A percentile compares a stretch with the other conserved stretches of the same genome.
Conservation (phyloP, 352 stramenopile species). For the Globisporangium camurandrum region DNA sequence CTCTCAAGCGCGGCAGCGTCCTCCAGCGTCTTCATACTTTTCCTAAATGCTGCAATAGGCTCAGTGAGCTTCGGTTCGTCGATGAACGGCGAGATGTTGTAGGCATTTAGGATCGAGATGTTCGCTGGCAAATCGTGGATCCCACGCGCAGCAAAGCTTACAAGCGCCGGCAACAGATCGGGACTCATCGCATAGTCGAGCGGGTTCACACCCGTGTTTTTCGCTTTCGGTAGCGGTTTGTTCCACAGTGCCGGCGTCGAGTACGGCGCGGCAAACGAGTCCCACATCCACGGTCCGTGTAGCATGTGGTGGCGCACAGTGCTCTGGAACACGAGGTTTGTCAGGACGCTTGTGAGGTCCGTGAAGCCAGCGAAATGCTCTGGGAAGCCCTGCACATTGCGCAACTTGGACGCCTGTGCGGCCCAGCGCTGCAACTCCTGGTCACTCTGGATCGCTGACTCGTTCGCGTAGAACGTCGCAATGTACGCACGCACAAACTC, state of each 20-base stretch:
- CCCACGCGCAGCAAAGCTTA: constrained; percentile 2
- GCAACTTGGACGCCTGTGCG: constrained; percentile 13
- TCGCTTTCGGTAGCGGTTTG: constrained; percentile 17
- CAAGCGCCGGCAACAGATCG: constrained; percentile 16
- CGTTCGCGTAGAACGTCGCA: constrained; percentile 21
- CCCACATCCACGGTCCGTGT: constrained; percentile 33
- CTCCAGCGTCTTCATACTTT: constrained; percentile 22
- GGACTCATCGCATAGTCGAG: constrained; percentile 47
- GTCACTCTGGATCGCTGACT: constrained; percentile 18
- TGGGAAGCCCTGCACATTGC: constrained; percentile 27
- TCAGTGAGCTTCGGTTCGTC: constrained; percentile 11
- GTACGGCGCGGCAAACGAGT: constrained; percentile 23
- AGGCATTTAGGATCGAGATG: constrained; percentile 14
- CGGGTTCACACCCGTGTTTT: constrained; percentile 19
- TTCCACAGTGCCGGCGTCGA: constrained; percentile 22
- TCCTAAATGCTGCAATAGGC: constrained; percentile 20
- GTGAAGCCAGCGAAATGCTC: constrained; percentile 10
- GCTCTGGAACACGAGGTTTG: constrained; percentile 31
- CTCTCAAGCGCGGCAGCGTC: too few species aligned
- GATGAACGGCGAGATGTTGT: constrained; percentile 18
- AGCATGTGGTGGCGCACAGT: constrained; percentile 38
- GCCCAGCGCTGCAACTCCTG: constrained; percentile 42
- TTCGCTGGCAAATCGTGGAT: background rate
- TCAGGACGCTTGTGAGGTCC: constrained; percentile 19
- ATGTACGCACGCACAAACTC: constrained; percentile 36